phyloP scores from a whole-genome alignment of 2,329 filamentous ascomycete genomes.

The Penicillium sp. region DNA sequence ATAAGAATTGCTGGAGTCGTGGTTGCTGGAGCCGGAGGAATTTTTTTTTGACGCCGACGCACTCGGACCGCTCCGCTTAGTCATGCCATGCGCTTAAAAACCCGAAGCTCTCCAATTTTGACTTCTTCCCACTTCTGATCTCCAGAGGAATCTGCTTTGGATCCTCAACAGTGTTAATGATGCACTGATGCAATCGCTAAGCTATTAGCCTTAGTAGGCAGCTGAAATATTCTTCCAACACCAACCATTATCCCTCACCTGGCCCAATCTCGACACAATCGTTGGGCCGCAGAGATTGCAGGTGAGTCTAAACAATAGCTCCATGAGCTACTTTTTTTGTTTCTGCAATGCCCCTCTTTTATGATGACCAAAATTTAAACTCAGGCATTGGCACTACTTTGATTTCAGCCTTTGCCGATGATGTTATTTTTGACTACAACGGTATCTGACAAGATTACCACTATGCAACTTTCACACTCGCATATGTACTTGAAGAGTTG shows the following conservation, averaged over 20 bases:
- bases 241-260: slow-evolving; percentile 1
- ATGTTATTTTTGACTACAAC: slow-evolving; percentile 81
- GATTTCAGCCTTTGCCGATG: slow-evolving; percentile 55
- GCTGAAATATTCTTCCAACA: not conserved
- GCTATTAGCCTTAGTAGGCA: not conserved
- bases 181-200: slow-evolving; percentile 1
- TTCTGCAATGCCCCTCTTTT: slow-evolving; percentile 28
- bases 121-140: slow-evolving; percentile 2
- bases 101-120: slow-evolving; percentile 11
- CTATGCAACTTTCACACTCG: slow-evolving; percentile 7
- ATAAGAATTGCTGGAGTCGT: slow-evolving; percentile 17
- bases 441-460: slow-evolving; percentile 76
- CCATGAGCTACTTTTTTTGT: slow-evolving; percentile 7
- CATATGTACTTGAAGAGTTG: slow-evolving; percentile 20
- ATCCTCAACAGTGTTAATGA: slow-evolving; percentile 5
- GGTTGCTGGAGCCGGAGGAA: slow-evolving; percentile 17
- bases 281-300: slow-evolving; percentile 1
- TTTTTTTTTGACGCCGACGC: slow-evolving; percentile 26
- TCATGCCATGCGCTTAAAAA: slow-evolving; percentile 22
- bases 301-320: slow-evolving; percentile 21
- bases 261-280: slow-evolving; percentile 2
- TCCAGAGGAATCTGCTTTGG: not conserved
- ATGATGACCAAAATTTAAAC: slow-evolving; percentile 49
- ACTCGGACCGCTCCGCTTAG: slow-evolving; percentile 24
- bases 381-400: slow-evolving; percentile 49